Evolutionary conservation across 2,329 filamentous ascomycete genomes (phyloP), one percentile per base, ranked within the genome.

Genomic region (Epichloe brachyelytri): DNA sequence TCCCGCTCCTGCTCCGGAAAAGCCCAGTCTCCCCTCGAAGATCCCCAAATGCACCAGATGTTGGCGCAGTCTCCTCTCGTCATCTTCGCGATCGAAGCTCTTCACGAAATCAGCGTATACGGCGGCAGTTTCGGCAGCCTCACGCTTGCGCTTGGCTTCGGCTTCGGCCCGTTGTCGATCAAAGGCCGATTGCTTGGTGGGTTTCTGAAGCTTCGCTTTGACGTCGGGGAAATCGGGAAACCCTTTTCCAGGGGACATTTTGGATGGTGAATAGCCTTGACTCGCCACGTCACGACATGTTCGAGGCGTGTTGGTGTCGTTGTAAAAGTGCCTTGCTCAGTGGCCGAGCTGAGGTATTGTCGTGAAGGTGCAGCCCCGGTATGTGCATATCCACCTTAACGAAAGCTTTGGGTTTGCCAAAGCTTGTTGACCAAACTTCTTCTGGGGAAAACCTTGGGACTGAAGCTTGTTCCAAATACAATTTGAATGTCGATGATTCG

Each of bases 31-130:
- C 15, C 46, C 47, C 22, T 43, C 43, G 19, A 60, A 45, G 48
- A 55, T 6, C 56, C 59, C 61, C 59, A 44, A 65, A 64, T 41
- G 26, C 38, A 34, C 49, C 38, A 3, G 43, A 37, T 8, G 19
- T 5, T 11, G 38, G n/a, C 37, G 46, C 39, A 38, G 17, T 33
- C 4, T 33, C 26, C 37, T 40, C 53, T 72, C 66, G 40, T 76
- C 72, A 26, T 78, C 77, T 38, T 83, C 79, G 54, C 77, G 73
- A 43, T 82, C 82, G 59, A 87, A 86, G 51, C 78, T 88, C 67
- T 91, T 91, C 51, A 93, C 80, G 58, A 95, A 95, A 57, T 91
- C 88, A 59, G 88, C 82, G 65, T 90, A 86, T 1, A 89, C 88
- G 22, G 88, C 88, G 20, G 86, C 87, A 6, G 87, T 94, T 69